These are phyloP conservation scores for Axilococcus clingmanii DNA, from an alignment of 139 green algal genomes.

Conservation along the genomic window DNA sequence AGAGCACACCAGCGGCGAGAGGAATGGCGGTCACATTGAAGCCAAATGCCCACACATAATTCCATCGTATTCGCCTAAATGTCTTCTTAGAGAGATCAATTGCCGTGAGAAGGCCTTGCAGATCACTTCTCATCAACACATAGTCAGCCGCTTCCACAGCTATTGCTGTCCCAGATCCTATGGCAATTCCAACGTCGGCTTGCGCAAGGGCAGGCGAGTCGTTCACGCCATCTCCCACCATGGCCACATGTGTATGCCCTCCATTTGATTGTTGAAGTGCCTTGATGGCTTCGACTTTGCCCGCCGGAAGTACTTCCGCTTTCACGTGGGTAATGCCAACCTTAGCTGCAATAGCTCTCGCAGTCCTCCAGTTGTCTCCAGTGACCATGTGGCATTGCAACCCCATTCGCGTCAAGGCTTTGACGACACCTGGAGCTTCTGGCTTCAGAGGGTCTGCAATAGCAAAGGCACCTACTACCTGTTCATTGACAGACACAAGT, in stretches of 20 bases:
- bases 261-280: conserved; percentile 36
- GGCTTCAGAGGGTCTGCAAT: conserved; percentile 46
- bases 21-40: conserved; percentile 93
- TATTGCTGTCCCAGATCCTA: conserved; percentile 30
- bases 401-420: conserved; percentile 37
- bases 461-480: neutral
- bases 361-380: conserved; percentile 82
- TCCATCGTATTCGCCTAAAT: conserved; percentile 74
- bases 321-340: conserved; percentile 49
- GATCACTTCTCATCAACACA: conserved; percentile 83
- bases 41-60: conserved; percentile 89
- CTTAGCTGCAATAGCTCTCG: conserved; percentile 49
- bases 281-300: conserved; percentile 53
- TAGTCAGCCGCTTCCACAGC: conserved; percentile 80
- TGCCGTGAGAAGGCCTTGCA: conserved; percentile 82
- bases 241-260: conserved; percentile 67
- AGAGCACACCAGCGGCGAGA: conserved; percentile 60
- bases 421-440: conserved; percentile 78
- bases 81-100: conserved; percentile 76
- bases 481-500: conserved; percentile 11
- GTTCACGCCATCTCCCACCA: conserved; percentile 98
- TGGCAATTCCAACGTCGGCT: conserved; percentile 86
- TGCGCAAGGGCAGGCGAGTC: conserved; percentile 84
- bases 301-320: conserved; percentile 35
- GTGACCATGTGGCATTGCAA: conserved; percentile 64